A percentile compares a stretch with the other conserved stretches of the same genome.
Evolutionary conservation across 768 basidiomycete species (phyloP).

Genomic region (Trametes punicea): DNA sequence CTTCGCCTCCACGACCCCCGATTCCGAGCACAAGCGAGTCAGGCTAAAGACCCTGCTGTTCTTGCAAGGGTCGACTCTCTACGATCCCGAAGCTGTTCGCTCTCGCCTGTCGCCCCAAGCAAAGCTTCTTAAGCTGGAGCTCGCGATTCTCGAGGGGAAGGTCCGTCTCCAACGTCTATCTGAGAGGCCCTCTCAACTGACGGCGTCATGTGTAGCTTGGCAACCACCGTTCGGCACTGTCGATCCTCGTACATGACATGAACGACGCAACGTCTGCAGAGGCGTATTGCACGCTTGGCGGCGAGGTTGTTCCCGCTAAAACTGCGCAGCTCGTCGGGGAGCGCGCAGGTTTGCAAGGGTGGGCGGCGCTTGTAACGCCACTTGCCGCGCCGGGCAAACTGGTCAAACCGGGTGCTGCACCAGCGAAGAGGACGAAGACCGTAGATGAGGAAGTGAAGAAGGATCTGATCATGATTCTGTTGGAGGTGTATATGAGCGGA

Average conservation of each 20-base stretch:
- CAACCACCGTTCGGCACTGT: slow-evolving; percentile 61
- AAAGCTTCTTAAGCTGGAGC: slow-evolving; percentile 63
- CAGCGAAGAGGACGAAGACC: slow-evolving; percentile 30
- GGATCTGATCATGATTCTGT: slow-evolving; percentile 61
- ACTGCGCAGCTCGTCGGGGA: slow-evolving; percentile 50
- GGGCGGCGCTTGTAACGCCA: slow-evolving; percentile 47
- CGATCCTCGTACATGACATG: slow-evolving; percentile 63
- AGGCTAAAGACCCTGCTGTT: slow-evolving; percentile 78
- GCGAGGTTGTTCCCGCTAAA: slow-evolving; percentile 65
- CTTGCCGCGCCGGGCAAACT: slow-evolving; percentile 29
- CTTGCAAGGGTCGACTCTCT: slow-evolving; percentile 71
- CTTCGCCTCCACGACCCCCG: slow-evolving; percentile 79
- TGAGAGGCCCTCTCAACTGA: background rate
- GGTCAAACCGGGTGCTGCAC: slow-evolving; percentile 27
- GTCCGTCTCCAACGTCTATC: slow-evolving; percentile 36
- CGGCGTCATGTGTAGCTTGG: slow-evolving; percentile 38
- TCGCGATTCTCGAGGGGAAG: slow-evolving; percentile 77
- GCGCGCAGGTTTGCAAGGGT: slow-evolving; percentile 47
- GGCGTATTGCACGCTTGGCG: slow-evolving; percentile 79
- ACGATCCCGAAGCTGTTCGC: slow-evolving; percentile 51
- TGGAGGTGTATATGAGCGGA: slow-evolving; percentile 81
- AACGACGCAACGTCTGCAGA: slow-evolving; percentile 78
- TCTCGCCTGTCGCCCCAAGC: slow-evolving; percentile 44
- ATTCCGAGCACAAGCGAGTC: slow-evolving; percentile 66
- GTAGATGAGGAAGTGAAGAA: slow-evolving; percentile 50